Percentiles rank a stretch among this genome's conserved stretches.
phyloP scores from a whole-genome alignment of 2,329 filamentous ascomycete species.

The Amphichorda felina region DNA sequence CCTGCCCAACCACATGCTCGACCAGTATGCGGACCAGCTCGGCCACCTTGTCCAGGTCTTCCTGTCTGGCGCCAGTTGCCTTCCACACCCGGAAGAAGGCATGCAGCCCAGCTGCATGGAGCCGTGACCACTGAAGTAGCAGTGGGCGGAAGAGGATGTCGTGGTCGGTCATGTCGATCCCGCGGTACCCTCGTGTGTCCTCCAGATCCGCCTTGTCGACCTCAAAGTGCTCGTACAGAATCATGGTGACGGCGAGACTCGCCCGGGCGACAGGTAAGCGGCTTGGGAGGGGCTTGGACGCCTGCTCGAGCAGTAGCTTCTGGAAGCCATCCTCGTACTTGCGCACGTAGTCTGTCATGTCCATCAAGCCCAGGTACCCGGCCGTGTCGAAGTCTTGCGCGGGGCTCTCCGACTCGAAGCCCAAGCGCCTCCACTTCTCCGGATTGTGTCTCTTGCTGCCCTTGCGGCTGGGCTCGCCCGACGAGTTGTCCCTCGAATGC shows the following conservation, averaged over 20 bases:
- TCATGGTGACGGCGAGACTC: slow-evolving; percentile 75
- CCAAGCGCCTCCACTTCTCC: slow-evolving; percentile 85
- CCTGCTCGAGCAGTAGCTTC: slow-evolving; percentile 84
- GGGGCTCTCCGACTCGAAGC: slow-evolving; percentile 85
- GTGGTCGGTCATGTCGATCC: slow-evolving; percentile 65
- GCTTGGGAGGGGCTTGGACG: slow-evolving; percentile 54
- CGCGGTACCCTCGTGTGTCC: slow-evolving; percentile 64
- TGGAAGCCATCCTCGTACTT: slow-evolving; percentile 90
- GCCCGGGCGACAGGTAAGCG: slow-evolving; percentile 81
- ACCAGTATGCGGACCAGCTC: slow-evolving; percentile 84
- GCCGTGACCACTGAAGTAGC: slow-evolving; percentile 81
- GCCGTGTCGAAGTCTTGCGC: slow-evolving; percentile 73
- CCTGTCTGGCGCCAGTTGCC: slow-evolving; percentile 67
- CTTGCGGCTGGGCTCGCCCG: too few relatives aligned
- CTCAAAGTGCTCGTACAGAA: slow-evolving; percentile 92
- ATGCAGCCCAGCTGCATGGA: slow-evolving; percentile 77
- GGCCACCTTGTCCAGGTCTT: slow-evolving; percentile 87
- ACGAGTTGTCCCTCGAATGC: slow-evolving; percentile 22
- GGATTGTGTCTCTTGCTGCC: slow-evolving; percentile 66
- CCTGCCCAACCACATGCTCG: slow-evolving; percentile 78
- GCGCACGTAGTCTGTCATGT: slow-evolving; percentile 83
- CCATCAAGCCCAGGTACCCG: slow-evolving; percentile 94
- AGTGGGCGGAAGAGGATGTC: slow-evolving; percentile 81
- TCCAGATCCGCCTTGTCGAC: slow-evolving; percentile 75
- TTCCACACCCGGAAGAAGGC: slow-evolving; percentile 92